These are phyloP conservation scores for Symbiodinium pilosum DNA, from an alignment of 73 alveolate species.

Conservation along the genomic window DNA sequence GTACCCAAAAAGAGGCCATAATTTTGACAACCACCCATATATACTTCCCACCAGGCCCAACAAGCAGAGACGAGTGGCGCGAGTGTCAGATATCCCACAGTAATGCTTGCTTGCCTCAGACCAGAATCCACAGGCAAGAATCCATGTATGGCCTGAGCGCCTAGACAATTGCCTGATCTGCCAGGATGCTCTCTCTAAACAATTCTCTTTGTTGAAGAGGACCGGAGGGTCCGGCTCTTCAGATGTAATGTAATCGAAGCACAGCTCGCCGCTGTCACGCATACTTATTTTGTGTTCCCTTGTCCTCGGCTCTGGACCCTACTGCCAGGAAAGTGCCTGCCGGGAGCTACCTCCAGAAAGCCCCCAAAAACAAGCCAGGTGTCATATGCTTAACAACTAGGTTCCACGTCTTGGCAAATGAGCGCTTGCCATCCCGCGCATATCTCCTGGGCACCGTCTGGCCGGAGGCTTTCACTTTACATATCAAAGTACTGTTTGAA, in stretches of 20 bases:
- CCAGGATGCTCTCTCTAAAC: conserved; percentile 55
- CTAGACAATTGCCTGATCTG: neutral
- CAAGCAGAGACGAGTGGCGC: conserved; percentile 49
- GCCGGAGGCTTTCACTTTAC: neutral
- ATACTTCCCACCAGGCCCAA: too few relatives aligned
- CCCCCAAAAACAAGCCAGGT: neutral
- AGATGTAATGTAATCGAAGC: conserved; percentile 42
- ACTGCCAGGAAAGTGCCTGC: neutral
- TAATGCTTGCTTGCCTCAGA: conserved; percentile 86
- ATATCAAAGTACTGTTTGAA: too few relatives aligned
- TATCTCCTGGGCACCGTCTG: conserved; percentile 6
- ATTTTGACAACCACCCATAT: too few relatives aligned
- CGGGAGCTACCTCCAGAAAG: neutral
- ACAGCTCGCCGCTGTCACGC: conserved; percentile 82
- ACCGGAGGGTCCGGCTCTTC: conserved; percentile 91
- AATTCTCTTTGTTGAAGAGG: conserved; percentile 47
- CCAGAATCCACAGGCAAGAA: neutral
- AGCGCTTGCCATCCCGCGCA: conserved; percentile 4
- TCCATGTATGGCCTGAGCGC: neutral
- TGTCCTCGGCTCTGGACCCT: conserved; percentile 19
- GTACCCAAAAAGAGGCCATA: too few relatives aligned
- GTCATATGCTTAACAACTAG: conserved; percentile 60
- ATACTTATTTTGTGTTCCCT: conserved; percentile 66
- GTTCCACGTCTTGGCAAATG: conserved; percentile 89
- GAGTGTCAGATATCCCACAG: conserved; percentile 76